Percentiles rank a stretch among this genome's conserved stretches.
Evolutionary conservation across 2,329 filamentous ascomycete genomes (phyloP).

Genomic region (Penicillium polonicum): DNA sequence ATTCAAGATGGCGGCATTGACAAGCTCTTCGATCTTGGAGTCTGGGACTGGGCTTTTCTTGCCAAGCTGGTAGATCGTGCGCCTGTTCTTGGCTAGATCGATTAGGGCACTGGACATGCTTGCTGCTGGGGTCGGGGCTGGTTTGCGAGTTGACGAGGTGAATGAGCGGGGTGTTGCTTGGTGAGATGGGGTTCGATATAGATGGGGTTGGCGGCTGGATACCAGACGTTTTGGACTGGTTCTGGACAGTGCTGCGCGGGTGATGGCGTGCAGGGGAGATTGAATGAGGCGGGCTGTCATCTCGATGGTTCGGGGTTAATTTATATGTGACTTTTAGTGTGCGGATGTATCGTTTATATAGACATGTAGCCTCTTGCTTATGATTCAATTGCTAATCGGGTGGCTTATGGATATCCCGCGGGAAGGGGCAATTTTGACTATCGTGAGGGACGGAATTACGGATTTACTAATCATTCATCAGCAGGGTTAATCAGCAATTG

Average conservation of each 20-base stretch:
- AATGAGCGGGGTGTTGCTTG: background rate
- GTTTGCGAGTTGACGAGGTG: background rate
- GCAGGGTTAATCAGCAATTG: background rate
- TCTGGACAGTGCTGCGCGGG: background rate
- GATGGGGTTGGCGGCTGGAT: background rate
- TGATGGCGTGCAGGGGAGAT: background rate
- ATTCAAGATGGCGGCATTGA: constrained; percentile 58
- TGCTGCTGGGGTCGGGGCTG: background rate
- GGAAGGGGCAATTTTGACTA: background rate
- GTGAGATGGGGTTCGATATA: background rate
- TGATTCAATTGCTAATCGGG: background rate
- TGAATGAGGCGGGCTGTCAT: background rate
- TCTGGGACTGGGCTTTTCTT: constrained; percentile 37
- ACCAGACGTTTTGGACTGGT: background rate
- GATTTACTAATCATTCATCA: background rate
- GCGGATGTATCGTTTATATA: background rate
- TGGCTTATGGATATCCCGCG: background rate
- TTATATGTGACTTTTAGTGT: too few relatives aligned
- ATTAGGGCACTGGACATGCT: constrained; percentile 27
- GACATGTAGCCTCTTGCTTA: background rate
- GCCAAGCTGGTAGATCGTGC: constrained; percentile 39
- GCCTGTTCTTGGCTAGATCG: constrained; percentile 35
- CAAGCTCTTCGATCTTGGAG: constrained; percentile 38
- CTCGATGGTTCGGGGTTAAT: background rate
- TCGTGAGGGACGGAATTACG: background rate